phyloP scores from a whole-genome alignment of 1,139 yeast genomes.

The Candida tetrigidarum region DNA sequence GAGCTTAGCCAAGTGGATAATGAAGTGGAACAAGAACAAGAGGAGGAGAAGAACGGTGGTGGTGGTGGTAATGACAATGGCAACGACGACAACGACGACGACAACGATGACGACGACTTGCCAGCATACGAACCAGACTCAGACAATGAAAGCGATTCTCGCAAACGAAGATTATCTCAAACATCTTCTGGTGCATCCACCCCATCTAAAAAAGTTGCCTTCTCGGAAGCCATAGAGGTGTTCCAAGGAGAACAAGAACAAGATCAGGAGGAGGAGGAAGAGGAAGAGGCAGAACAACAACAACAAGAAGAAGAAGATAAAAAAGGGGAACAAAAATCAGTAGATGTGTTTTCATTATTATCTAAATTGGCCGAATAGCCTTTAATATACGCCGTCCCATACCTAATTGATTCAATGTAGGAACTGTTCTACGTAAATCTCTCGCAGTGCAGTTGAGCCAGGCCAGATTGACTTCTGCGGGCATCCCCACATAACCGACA shows the following conservation, averaged over 20 bases:
- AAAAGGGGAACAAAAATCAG: slow-evolving; percentile 18
- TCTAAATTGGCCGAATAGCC: slow-evolving; percentile 32
- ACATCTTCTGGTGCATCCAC: slow-evolving; percentile 33
- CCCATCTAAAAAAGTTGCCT: slow-evolving; percentile 46
- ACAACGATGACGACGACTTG: slow-evolving; percentile 16
- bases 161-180: slow-evolving; percentile 25
- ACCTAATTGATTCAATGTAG: slow-evolving; percentile 7
- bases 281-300: slow-evolving; percentile 26
- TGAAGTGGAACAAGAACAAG: slow-evolving; percentile 21
- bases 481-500: neutral
- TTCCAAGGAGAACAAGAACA: slow-evolving; percentile 49
- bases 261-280: slow-evolving; percentile 47
- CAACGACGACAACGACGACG: slow-evolving; percentile 23
- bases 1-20: slow-evolving; percentile 51
- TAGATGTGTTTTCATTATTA: slow-evolving; percentile 36
- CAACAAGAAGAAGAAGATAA: slow-evolving; percentile 24
- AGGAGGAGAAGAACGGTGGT: no score
- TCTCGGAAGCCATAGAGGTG: slow-evolving; percentile 49
- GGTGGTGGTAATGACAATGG: no score
- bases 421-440: slow-evolving; percentile 13
- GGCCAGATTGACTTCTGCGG: slow-evolving; percentile 3
- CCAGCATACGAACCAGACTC: slow-evolving; percentile 28
- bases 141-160: slow-evolving; percentile 19
- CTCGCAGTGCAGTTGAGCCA: slow-evolving; percentile 7
- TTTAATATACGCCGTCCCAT: slow-evolving; percentile 7